These are phyloP conservation scores for Ceratocystis colombiana DNA, from an alignment of 2,329 filamentous ascomycete genomes.

Conservation along the genomic window DNA sequence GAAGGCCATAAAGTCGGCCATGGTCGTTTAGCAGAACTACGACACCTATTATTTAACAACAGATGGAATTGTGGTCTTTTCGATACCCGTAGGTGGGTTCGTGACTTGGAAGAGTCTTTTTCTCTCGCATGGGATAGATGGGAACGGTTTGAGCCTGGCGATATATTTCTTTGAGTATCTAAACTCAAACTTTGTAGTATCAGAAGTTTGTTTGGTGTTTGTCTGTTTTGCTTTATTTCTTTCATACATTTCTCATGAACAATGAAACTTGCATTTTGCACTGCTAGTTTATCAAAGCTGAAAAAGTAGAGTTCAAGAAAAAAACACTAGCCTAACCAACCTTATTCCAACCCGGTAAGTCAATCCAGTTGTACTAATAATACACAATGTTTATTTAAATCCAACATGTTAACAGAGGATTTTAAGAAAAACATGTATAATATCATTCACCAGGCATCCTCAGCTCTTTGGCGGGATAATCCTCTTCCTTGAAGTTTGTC, in stretches of 20 bases:
- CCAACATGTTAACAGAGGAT: background rate
- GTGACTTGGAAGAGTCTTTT: slow-evolving; percentile 80
- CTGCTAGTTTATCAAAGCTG: too few relatives aligned
- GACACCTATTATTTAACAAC: slow-evolving; percentile 69
- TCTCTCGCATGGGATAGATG: slow-evolving; percentile 79
- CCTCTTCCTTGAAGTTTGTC: slow-evolving; percentile 49
- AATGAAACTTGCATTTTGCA: background rate
- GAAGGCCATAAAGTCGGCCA: slow-evolving; percentile 43
- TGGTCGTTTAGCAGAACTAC: slow-evolving; percentile 67
- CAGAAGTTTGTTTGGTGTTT: slow-evolving; percentile 3
- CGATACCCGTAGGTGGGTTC: slow-evolving; percentile 83
- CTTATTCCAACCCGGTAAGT: too few relatives aligned
- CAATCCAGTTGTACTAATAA: too few relatives aligned
- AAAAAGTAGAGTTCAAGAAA: too few relatives aligned
- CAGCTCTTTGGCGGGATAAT: slow-evolving; percentile 54
- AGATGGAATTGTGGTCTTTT: slow-evolving; percentile 84
- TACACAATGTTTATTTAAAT: background rate
- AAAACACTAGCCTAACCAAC: too few relatives aligned
- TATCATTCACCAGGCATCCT: slow-evolving; percentile 47
- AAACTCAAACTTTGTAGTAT: slow-evolving; percentile 4
- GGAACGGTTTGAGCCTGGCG: slow-evolving; percentile 77
- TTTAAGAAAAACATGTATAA: slow-evolving; percentile 39
- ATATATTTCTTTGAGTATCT: slow-evolving; percentile 62
- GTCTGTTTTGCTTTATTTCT: background rate
- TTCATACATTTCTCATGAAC: background rate